Evolutionary conservation across 2,329 filamentous ascomycete species (phyloP).

Genomic region (Pseudogymnoascus sp.): DNA sequence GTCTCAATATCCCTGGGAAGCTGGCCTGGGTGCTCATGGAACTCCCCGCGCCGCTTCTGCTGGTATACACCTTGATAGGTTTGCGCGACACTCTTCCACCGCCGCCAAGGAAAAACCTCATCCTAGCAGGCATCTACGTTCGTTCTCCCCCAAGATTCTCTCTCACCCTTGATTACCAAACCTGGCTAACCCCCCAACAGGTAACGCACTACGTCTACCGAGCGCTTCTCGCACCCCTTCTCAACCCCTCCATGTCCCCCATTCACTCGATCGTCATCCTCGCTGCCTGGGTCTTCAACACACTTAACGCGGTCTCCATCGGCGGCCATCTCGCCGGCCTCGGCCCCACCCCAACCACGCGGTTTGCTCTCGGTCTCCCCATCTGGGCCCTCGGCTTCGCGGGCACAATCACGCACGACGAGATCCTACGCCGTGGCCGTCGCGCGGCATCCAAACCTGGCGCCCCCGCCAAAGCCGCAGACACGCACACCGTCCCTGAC

Average conservation of each 20-base stretch:
- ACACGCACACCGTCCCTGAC: slow-evolving; percentile 19
- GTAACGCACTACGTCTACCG: slow-evolving; percentile 87
- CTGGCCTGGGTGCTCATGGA: slow-evolving; percentile 89
- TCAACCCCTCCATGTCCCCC: slow-evolving; percentile 88
- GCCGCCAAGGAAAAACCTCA: slow-evolving; percentile 70
- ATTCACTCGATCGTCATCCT: slow-evolving; percentile 64
- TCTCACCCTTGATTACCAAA: not conserved
- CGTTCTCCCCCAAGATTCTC: slow-evolving; percentile 6
- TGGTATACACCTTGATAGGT: slow-evolving; percentile 70
- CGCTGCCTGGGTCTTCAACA: slow-evolving; percentile 63
- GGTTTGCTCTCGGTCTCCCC: slow-evolving; percentile 55
- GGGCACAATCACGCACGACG: slow-evolving; percentile 83
- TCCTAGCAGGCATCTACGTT: slow-evolving; percentile 60
- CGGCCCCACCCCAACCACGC: slow-evolving; percentile 45
- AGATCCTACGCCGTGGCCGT: slow-evolving; percentile 79
- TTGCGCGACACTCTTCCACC: slow-evolving; percentile 50
- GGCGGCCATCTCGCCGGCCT: slow-evolving; percentile 78
- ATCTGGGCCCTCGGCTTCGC: slow-evolving; percentile 70
- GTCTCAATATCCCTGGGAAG: slow-evolving; percentile 80
- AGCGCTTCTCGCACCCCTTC: slow-evolving; percentile 69
- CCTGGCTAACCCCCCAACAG: slow-evolving; percentile 28
- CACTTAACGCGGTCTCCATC: slow-evolving; percentile 69
- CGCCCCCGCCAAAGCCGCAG: slow-evolving; percentile 37
- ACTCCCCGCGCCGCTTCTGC: slow-evolving; percentile 62
- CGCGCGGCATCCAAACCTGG: slow-evolving; percentile 51